Percentiles rank a stretch among this genome's conserved stretches.
phyloP scores from a whole-genome alignment of 2,329 filamentous ascomycete species.

The Neospermospora avenae region DNA sequence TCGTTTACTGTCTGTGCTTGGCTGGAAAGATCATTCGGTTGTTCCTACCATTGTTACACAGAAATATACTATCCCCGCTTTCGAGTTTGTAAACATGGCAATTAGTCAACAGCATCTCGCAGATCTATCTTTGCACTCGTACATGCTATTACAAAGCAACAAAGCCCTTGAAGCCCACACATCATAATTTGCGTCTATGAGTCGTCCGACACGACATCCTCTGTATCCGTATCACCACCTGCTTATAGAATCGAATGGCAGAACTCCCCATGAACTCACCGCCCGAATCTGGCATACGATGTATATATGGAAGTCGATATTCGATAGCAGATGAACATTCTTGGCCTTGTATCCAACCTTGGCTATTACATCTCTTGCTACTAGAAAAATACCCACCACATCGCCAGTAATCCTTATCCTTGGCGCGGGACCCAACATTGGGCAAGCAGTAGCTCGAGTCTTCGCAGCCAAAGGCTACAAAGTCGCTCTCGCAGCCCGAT shows the following conservation, averaged over 20 bases:
- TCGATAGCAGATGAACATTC: background rate
- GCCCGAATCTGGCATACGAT: background rate
- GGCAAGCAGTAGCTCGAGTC: conserved; percentile 36
- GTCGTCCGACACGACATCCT: background rate
- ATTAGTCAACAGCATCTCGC: background rate
- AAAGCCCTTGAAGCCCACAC: background rate
- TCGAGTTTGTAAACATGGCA: too few relatives aligned
- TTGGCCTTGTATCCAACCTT: too few relatives aligned
- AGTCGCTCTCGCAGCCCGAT: conserved; percentile 40
- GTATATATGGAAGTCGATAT: too few relatives aligned
- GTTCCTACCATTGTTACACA: too few relatives aligned
- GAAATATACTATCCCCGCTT: too few relatives aligned
- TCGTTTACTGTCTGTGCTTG: too few relatives aligned
- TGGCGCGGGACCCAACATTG: conserved; percentile 42
- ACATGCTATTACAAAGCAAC: background rate
- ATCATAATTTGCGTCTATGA: background rate
- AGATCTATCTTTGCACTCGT: background rate
- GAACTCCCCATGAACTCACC: background rate
- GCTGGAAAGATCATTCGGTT: too few relatives aligned
- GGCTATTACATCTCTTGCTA: background rate
- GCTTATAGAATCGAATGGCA: background rate
- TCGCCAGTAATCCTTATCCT: conserved; percentile 37
- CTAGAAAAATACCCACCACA: background rate
- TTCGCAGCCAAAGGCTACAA: conserved; percentile 42
- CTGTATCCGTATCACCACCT: background rate